Base-by-base conservation (phyloP, 306 rosid genomes). In the Boehmeria nivea region DNA sequence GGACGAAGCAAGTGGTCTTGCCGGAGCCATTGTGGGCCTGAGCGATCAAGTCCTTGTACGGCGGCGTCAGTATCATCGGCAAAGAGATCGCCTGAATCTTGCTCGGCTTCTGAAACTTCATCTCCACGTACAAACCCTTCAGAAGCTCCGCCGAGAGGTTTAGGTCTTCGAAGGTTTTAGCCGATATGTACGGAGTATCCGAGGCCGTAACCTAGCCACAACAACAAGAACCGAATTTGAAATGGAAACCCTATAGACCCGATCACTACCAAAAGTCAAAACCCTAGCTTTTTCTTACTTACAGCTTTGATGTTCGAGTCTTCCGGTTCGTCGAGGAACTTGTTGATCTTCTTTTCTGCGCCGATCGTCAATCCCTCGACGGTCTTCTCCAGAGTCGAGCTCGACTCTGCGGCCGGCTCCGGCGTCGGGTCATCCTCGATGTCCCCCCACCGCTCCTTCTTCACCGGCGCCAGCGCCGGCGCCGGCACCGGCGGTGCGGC, bases 21-120 rank as follows among this genome's bases (percentile, higher is more conserved):
- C 98, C 94, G 3, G 98, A 90, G 44, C 98, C 95, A 38, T 90
- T 90, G 61, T 87, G 98, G 5, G 98, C 98, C 66, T 91, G 98
- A 1, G 98, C 95, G 11, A 87, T 83, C 72, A 91, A 65, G 62
- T 87, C 89, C 55, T 76, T 79, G 48, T 76, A 14, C 4, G 98
- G 98, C 25, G 94, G 87, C 4, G 56, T 80, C 61, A 91, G 70
- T 16, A 91, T 87, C 98, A 91, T 91, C 0, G 98, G 98, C 78
- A 91, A 66, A 42, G 81, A 83, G 59, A 87, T 72, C 9, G 89
- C 91, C 62, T 91, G 98, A 38, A 91, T 86, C 68, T 87, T 91
- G 48, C 94, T 91, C 2, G 95, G 98, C 68, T 80, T 87, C 65
- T 80, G 76, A 36, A 91, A 91, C 54, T 68, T 78, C 98, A 91